These are phyloP conservation scores for Cercophora scortea DNA, from an alignment of 495 filamentous ascomycete genomes.

Conservation along the genomic window DNA sequence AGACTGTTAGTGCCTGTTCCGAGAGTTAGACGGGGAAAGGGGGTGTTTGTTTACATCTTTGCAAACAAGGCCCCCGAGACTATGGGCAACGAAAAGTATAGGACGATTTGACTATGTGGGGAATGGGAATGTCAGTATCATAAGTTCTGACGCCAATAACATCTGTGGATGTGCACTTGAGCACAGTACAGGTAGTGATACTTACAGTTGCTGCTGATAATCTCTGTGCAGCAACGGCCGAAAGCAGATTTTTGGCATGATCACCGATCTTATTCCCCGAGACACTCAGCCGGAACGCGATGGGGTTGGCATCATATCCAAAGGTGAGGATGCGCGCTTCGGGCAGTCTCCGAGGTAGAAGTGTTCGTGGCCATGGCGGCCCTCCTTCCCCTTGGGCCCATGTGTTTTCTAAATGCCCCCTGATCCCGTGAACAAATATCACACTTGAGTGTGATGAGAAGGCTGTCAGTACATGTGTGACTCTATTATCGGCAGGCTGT, in stretches of 20 bases:
- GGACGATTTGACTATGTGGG: neutral
- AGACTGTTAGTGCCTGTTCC: neutral
- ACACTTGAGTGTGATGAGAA: neutral
- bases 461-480: neutral
- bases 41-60: neutral
- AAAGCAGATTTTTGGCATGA: slow-evolving; percentile 1
- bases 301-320: slow-evolving; percentile 1
- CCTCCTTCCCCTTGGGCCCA: neutral
- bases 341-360: neutral
- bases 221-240: neutral
- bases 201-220: neutral
- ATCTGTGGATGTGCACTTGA: neutral
- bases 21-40: neutral
- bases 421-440: slow-evolving; percentile 1
- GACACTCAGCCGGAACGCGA: neutral
- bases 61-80: neutral
- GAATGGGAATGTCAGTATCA: too few relatives aligned
- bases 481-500: neutral
- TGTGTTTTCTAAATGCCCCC: neutral
- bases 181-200: neutral
- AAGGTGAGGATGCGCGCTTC: neutral
- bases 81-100: slow-evolving; percentile 1
- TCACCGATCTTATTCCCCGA: neutral
- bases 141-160: neutral
- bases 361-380: neutral